These are phyloP conservation scores for Geranomyces variabilis DNA, from an alignment of 192 early-diverging fungal species.

Conservation along the genomic window DNA sequence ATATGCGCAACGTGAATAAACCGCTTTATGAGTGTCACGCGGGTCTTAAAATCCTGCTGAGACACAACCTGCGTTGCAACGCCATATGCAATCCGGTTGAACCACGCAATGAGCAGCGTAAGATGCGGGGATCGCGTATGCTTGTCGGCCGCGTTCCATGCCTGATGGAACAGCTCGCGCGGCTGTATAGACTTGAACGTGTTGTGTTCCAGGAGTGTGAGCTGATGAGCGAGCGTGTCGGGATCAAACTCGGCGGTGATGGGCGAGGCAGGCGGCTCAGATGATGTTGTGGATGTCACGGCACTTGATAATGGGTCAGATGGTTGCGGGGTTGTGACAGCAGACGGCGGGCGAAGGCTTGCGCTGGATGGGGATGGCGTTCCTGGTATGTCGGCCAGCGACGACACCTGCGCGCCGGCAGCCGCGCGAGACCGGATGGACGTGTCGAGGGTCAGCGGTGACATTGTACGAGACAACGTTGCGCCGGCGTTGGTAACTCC, in stretches of 20 bases:
- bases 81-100: conserved; percentile 54
- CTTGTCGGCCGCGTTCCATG: conserved; percentile 40
- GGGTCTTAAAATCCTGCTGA: conserved; percentile 41
- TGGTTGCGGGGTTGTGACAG: no score
- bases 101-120: conserved; percentile 42
- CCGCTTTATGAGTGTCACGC: conserved; percentile 52
- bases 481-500: not conserved
- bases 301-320: no score
- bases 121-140: conserved; percentile 25
- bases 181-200: conserved; percentile 67
- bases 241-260: conserved; percentile 51
- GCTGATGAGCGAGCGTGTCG: conserved; percentile 67
- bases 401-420: not conserved
- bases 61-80: conserved; percentile 56
- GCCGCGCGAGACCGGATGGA: not conserved
- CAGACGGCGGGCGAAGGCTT: no score
- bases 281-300: no score
- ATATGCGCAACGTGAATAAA: conserved; percentile 60
- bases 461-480: conserved; percentile 9
- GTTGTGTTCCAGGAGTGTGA: conserved; percentile 75
- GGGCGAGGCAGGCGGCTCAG: no score
- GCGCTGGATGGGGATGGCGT: no score
- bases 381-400: not conserved
- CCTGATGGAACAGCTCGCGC: conserved; percentile 61
- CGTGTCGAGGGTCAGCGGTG: conserved; percentile 16